These are phyloP conservation scores for Solanum hybrid DNA, from an alignment of 305 asterid genomes.

Conservation along the genomic window DNA sequence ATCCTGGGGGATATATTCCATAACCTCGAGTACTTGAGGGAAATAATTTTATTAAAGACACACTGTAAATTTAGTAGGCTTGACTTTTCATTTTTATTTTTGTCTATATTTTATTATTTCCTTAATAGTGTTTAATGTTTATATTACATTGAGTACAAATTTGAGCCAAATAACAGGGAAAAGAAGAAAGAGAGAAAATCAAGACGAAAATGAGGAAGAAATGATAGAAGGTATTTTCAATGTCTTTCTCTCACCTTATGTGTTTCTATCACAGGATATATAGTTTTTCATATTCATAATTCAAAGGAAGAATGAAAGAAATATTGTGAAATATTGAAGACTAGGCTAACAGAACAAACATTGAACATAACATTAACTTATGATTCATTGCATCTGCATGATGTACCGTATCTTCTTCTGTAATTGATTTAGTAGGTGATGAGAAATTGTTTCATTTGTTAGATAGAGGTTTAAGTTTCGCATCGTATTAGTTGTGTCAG, in stretches of 20 bases:
- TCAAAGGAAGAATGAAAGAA: background rate
- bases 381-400: too few relatives aligned
- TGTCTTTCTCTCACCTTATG: background rate
- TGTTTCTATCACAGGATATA: background rate
- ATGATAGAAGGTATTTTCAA: too few relatives aligned
- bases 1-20: background rate
- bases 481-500: background rate
- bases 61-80: background rate
- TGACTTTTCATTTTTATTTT: background rate
- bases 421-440: background rate
- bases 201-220: background rate
- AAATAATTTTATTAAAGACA: too few relatives aligned
- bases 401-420: too few relatives aligned
- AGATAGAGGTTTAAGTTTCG: background rate
- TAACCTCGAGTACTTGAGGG: background rate
- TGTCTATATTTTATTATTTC: too few relatives aligned
- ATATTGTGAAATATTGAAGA: background rate
- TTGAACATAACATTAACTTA: too few relatives aligned
- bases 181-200: background rate
- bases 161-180: background rate
- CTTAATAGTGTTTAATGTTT: too few relatives aligned
- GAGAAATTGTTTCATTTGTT: background rate
- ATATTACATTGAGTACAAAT: background rate
- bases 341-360: background rate
- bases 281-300: background rate